Base-by-base conservation (phyloP, 2,329 filamentous ascomycete genomes). In the Claviceps sp. region DNA sequence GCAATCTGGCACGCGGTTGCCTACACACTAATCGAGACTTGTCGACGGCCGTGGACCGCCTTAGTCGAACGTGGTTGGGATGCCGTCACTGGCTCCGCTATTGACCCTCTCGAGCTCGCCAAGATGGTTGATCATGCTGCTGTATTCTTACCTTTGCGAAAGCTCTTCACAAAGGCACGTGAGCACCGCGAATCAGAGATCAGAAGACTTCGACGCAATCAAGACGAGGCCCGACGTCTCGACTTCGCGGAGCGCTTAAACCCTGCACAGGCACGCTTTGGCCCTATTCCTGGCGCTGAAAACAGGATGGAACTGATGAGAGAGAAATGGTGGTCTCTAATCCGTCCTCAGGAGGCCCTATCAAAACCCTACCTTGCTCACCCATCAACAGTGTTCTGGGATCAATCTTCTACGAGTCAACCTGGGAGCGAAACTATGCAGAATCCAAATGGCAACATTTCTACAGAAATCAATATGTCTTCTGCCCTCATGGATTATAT, bases 101-200 rank as follows among this genome's bases (percentile, higher is more conserved):
- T 62, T 16, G 64, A 74, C 44, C 67, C 69, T 0, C 56, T 68
- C 0, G 72, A 78, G 42, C 60, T 73, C 34, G 65, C 73, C 34
- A 72, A 68, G 56, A 70, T 72, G 50, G 64, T 68, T 2, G 70
- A 71, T 53, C 70, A 76, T 42, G 65, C 70, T 10, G 71, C 73
- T 0, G 72, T 80, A 2, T 77, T 77, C 66, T 59, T 78, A 44
- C 77, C 78, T 0, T 64, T 82, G 47, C 72, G 73, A 47, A 78
- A 74, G 56, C 68, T 82, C 1, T 77, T 77, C 58, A 58, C 71
- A 50, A 75, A 75, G 55, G 76, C 77, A 0, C 70, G 68, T 42
- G 72, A 68, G 53, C 74, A 80, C 54, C 72, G 78, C 5, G 71
- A 73, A 7, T 64, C 68, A 0, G 77, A 81, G 59, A 65, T 81